phyloP scores from a whole-genome alignment of 1,284 basidiomycete species.

The Moesziomyces sp. region DNA sequence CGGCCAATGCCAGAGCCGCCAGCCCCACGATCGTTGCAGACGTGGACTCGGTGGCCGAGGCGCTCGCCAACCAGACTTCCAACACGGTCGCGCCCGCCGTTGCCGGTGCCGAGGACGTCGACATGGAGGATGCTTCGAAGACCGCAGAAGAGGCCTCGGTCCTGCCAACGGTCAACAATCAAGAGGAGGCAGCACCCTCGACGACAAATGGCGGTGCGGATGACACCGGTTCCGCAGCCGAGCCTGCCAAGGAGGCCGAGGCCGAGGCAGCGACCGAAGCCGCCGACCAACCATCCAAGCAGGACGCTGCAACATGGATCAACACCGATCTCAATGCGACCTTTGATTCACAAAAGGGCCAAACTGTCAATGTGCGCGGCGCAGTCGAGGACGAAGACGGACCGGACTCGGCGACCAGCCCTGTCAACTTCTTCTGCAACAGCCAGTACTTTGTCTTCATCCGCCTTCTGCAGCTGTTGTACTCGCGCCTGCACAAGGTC shows the following conservation, averaged over 20 bases:
- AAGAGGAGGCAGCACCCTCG: not conserved
- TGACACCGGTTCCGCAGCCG: slow-evolving; percentile 9
- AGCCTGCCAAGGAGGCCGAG: slow-evolving; percentile 15
- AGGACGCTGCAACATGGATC: slow-evolving; percentile 70
- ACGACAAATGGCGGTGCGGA: slow-evolving; percentile 6
- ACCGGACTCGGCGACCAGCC: slow-evolving; percentile 36
- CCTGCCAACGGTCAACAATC: not conserved
- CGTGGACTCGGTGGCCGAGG: slow-evolving; percentile 38
- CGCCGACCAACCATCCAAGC: slow-evolving; percentile 17
- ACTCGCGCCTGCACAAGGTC: slow-evolving; percentile 83
- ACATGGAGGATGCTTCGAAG: slow-evolving; percentile 51
- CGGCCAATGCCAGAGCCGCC: slow-evolving; percentile 38
- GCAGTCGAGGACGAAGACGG: slow-evolving; percentile 33
- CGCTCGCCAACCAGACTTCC: slow-evolving; percentile 47
- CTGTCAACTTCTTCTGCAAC: slow-evolving; percentile 83
- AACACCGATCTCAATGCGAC: slow-evolving; percentile 67
- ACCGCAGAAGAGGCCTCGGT: not conserved
- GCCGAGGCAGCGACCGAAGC: slow-evolving; percentile 20
- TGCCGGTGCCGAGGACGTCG: slow-evolving; percentile 35
- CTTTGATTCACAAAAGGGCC: slow-evolving; percentile 53
- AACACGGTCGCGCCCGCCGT: slow-evolving; percentile 41
- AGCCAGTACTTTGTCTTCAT: slow-evolving; percentile 91
- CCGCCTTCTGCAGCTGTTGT: slow-evolving; percentile 82
- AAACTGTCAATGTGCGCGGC: slow-evolving; percentile 35
- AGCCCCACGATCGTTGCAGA: slow-evolving; percentile 47